A percentile compares a stretch with the other conserved stretches of the same genome.
These are phyloP conservation scores for Termitomyces sp. DNA, from an alignment of 768 basidiomycete species.

Conservation along the genomic window DNA sequence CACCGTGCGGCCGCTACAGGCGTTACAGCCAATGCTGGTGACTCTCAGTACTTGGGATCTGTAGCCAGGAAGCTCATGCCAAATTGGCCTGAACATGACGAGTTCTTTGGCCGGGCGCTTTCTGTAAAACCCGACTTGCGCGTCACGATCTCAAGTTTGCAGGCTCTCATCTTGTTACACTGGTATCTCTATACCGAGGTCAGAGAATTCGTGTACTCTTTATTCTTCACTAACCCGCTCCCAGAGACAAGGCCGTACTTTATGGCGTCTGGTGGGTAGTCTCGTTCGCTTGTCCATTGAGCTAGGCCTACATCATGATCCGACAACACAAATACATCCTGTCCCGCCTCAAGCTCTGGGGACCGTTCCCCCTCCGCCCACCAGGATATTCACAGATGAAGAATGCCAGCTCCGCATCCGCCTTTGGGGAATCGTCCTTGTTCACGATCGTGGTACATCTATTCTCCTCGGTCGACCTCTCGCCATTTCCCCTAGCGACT, in stretches of 20 bases:
- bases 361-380: not conserved
- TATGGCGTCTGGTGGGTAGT: conserved; percentile 85
- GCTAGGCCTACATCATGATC: conserved; percentile 83
- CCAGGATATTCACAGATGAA: conserved; percentile 55
- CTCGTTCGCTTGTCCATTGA: conserved; percentile 79
- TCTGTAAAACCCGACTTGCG: conserved; percentile 76
- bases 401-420: conserved; percentile 77
- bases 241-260: conserved; percentile 82
- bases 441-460: conserved; percentile 85
- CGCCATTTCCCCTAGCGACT: conserved; percentile 76
- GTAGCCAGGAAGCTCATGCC: conserved; percentile 60
- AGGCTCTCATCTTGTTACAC: conserved; percentile 78
- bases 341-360: conserved; percentile 23
- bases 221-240: conserved; percentile 7
- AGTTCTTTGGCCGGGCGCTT: conserved; percentile 78
- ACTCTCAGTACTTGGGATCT: conserved; percentile 27
- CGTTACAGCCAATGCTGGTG: conserved; percentile 29
- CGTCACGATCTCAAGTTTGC: conserved; percentile 76
- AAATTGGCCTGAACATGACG: conserved; percentile 75
- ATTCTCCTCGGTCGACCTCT: conserved; percentile 83
- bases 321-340: conserved; percentile 50
- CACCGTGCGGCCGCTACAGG: conserved; percentile 55
- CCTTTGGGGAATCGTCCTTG: conserved; percentile 79
- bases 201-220: conserved; percentile 10
- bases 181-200: conserved; percentile 92